phyloP scores from a whole-genome alignment of 805 yeast genomes.

The Candida dajiaensis region DNA sequence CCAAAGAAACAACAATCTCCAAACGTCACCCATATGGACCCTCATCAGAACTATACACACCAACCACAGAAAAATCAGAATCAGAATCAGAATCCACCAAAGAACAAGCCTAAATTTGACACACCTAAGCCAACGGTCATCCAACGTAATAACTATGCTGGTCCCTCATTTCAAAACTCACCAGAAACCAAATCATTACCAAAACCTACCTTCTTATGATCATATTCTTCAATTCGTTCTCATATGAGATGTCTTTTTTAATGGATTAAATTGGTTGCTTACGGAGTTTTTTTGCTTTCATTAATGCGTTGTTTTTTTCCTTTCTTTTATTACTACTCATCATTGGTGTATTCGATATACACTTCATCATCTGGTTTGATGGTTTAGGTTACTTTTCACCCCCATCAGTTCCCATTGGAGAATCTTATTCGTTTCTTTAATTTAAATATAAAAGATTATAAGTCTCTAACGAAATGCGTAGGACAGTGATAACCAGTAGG shows the following conservation, averaged over 20 bases:
- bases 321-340: not conserved
- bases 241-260: not conserved
- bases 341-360: not conserved
- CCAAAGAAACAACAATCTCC: not conserved
- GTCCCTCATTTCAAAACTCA: constrained; percentile 4
- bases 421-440: too few relatives aligned
- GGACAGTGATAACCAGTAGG: constrained; percentile 90
- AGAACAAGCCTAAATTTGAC: not conserved
- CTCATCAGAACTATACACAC: not conserved
- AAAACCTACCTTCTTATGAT: constrained; percentile 14
- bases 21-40: not conserved
- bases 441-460: constrained; percentile 14
- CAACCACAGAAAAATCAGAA: not conserved
- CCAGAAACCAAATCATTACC: constrained; percentile 14
- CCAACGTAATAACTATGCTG: constrained; percentile 7
- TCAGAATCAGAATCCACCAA: not conserved
- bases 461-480: constrained; percentile 68
- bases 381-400: not conserved
- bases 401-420: not conserved
- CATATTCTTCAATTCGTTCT: not conserved
- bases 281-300: not conserved
- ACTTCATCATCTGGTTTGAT: not conserved
- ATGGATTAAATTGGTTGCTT: not conserved
- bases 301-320: not conserved
- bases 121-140: not conserved